These are phyloP conservation scores for Suillus luteus DNA, from an alignment of 768 basidiomycete genomes.

Conservation along the genomic window DNA sequence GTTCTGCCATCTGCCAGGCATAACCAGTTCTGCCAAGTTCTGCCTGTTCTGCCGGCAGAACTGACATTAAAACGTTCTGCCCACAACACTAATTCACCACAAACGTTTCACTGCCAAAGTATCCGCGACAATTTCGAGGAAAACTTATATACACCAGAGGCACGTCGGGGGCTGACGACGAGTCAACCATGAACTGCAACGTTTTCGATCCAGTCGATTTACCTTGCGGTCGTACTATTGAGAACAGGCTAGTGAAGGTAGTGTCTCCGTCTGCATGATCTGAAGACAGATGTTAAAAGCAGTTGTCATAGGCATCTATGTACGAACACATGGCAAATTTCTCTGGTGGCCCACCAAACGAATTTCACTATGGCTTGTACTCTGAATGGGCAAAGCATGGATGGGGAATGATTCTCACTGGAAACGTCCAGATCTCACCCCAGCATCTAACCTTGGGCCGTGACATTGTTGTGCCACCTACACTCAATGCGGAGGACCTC, in stretches of 20 bases:
- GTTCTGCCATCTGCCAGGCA: too few relatives aligned
- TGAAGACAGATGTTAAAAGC: not conserved
- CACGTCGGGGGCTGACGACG: not conserved
- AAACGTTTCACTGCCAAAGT: not conserved
- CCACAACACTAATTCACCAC: too few relatives aligned
- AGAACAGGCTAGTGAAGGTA: conserved; percentile 60
- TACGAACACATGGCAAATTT: conserved; percentile 79
- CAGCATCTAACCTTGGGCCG: conserved; percentile 71
- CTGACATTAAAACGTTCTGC: too few relatives aligned
- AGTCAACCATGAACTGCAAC: conserved; percentile 18
- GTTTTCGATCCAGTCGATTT: conserved; percentile 31
- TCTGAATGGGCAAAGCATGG: conserved; percentile 68
- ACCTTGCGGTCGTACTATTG: conserved; percentile 38
- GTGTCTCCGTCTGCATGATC: conserved; percentile 5
- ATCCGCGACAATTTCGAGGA: not conserved
- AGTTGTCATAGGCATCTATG: conserved; percentile 70
- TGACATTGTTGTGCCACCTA: conserved; percentile 62
- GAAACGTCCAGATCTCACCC: conserved; percentile 72
- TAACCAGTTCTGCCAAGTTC: too few relatives aligned
- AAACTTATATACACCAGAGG: too few relatives aligned
- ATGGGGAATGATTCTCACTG: conserved; percentile 91
- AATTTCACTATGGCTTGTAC: conserved; percentile 65
- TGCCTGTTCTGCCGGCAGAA: too few relatives aligned
- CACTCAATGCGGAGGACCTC: conserved; percentile 44
- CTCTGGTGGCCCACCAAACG: conserved; percentile 72